phyloP scores from a whole-genome alignment of 805 yeast genomes.

The Candida khao-thaluensis region DNA sequence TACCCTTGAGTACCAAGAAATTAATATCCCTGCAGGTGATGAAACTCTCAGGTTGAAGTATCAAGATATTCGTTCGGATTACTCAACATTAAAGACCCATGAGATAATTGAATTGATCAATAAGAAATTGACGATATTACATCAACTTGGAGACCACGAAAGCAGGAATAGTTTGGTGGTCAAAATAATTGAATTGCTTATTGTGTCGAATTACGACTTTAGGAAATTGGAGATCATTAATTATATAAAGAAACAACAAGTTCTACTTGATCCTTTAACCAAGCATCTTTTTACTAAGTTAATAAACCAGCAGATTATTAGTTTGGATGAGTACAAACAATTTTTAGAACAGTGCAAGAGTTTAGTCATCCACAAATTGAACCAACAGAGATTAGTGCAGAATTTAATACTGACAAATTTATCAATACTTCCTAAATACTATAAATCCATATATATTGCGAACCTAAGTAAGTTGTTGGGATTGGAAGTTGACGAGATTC shows the following conservation, averaged over 20 bases:
- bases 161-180: constrained; percentile 17
- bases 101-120: constrained; percentile 30
- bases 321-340: neutral
- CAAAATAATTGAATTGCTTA: constrained; percentile 30
- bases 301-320: constrained; percentile 1
- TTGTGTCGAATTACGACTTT: constrained; percentile 36
- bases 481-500: constrained; percentile 22
- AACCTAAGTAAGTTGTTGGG: constrained; percentile 19
- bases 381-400: constrained; percentile 15
- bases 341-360: neutral
- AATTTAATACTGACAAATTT: constrained; percentile 35
- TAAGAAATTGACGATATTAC: constrained; percentile 28
- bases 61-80: constrained; percentile 35
- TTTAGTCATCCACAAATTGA: constrained; percentile 13
- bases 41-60: constrained; percentile 22
- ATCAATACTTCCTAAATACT: constrained; percentile 29
- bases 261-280: constrained; percentile 6
- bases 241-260: constrained; percentile 4
- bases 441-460: constrained; percentile 23
- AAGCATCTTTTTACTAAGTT: constrained; percentile 7
- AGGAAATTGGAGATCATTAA: constrained; percentile 26
- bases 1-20: neutral
- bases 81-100: constrained; percentile 20
- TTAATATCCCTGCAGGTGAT: neutral
- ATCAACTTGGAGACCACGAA: constrained; percentile 9